Conservation (phyloP, 1,139 yeast genomes). For the Eremothecium sinecaudum region DNA sequence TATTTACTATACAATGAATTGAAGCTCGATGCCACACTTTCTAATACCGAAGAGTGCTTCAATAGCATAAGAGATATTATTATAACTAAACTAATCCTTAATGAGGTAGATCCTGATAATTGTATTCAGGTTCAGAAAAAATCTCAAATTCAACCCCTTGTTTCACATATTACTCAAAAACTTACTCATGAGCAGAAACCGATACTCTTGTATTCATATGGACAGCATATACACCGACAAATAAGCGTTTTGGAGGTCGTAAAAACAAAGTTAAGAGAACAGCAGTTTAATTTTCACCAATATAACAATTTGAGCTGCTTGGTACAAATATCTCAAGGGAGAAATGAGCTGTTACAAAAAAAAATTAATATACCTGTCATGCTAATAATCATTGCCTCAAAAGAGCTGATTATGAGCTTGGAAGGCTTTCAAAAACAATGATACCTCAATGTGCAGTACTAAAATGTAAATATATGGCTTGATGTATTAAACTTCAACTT, state of each 20-base stretch:
- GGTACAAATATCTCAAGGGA: slow-evolving; percentile 17
- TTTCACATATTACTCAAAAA: not conserved
- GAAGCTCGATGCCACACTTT: not conserved
- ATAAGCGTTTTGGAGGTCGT: slow-evolving; percentile 22
- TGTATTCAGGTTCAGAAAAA: not conserved
- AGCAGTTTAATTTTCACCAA: slow-evolving; percentile 11
- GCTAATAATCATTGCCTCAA: slow-evolving; percentile 7
- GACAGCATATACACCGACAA: slow-evolving; percentile 24
- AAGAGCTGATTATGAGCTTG: not conserved
- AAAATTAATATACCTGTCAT: slow-evolving; percentile 22
- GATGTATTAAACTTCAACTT: no score
- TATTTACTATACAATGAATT: not conserved
- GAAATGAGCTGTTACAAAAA: slow-evolving; percentile 23
- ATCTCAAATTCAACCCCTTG: not conserved
- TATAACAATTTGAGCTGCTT: slow-evolving; percentile 21
- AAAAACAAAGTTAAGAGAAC: slow-evolving; percentile 12
- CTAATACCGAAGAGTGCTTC: not conserved
- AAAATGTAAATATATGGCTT: not conserved
- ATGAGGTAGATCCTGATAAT: not conserved
- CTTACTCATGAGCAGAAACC: no score
- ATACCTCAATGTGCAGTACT: no score
- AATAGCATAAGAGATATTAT: not conserved
- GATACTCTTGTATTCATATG: slow-evolving; percentile 19
- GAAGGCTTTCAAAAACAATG: slow-evolving; percentile 1
- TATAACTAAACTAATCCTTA: no score